Base-by-base conservation (phyloP, 352 stramenopile species). In the Saprolegnia diclina region DNA sequence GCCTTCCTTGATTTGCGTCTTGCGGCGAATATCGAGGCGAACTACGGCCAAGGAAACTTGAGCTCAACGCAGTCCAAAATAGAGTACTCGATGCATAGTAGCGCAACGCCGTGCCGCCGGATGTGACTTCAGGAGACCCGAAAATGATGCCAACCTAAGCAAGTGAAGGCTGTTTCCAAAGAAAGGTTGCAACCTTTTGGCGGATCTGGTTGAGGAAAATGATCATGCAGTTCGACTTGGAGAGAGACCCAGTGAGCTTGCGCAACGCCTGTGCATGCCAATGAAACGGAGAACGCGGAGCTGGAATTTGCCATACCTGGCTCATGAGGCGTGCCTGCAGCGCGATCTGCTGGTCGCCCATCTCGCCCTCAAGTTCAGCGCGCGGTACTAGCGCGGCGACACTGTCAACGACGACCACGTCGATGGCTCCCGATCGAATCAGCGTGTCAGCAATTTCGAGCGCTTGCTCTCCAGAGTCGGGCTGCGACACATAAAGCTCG, bases 191-290 rank as follows among this genome's bases (percentile, higher is more conserved):
- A 22, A 89, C 86, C 77, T 99, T 99, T 64, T 95, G 92, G 0
- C 97, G 90, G 48, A 99, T 93, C 79, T 99, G 97, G 84, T 99
- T 99, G 29, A 99, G 80, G 73, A 99, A 99, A 57, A 99, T 97
- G 35, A 99, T 84, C 59, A 93, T 97, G 76, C 92, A 98, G 74
- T 98, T 96, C 73, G 90, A 98, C 65, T 97, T 92, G 32, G 92
- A 88, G 37, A 99, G 77, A 22, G 92, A 98, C 0, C 92, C 91
- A 13, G 95, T 98, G 68, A 99, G 89, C 74, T 99, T 99, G 38
- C 96, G 83, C 73, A 99, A 79, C 14, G 96, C 97, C 78, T 97
- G 37, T 10, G 10, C 40, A 5, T 24, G 46, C 18, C 13, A 69
- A 11, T 21, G 29, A 5, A 35, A 5, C 18, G 18, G 7, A 57